A percentile compares a stretch with the other conserved stretches of the same genome.
Evolutionary conservation across 2,329 filamentous ascomycete genomes (phyloP).

Genomic region (Hypoxylon sp.): DNA sequence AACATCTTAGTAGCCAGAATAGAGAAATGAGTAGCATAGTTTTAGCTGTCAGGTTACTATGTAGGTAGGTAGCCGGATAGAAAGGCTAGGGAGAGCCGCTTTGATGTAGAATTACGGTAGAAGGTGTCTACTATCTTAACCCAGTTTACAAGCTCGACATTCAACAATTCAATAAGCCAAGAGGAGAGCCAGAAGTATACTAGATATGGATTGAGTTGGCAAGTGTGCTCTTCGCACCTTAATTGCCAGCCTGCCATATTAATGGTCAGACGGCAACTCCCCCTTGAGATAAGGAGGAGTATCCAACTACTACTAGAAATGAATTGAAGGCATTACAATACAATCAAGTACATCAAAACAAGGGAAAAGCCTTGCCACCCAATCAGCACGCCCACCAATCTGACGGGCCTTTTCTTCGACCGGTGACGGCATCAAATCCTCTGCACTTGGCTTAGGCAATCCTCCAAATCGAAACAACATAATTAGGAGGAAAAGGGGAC

Average conservation of each 20-base stretch:
- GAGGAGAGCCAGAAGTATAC: constrained; percentile 5
- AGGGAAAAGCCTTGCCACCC: constrained; percentile 14
- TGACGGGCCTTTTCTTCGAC: constrained; percentile 14
- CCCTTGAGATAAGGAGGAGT: constrained; percentile 36
- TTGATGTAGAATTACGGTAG: background rate
- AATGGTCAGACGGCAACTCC: constrained; percentile 42
- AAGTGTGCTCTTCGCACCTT: constrained; percentile 51
- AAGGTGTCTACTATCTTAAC: background rate
- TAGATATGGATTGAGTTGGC: constrained; percentile 42
- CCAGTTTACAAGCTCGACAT: background rate
- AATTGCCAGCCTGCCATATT: constrained; percentile 44
- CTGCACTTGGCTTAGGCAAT: background rate
- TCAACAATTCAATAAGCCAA: background rate
- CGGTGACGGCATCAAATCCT: constrained; percentile 15
- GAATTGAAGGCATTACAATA: constrained; percentile 37
- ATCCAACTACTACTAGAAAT: constrained; percentile 45
- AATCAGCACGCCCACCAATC: constrained; percentile 18
- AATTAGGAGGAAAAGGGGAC: constrained; percentile 20
- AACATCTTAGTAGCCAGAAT: background rate
- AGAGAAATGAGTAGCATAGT: background rate
- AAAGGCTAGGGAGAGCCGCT: background rate
- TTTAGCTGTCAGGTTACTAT: too few species aligned
- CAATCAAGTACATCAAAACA: constrained; percentile 33
- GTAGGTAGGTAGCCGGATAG: background rate
- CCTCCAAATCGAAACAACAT: constrained; percentile 5